phyloP scores from a whole-genome alignment of 2,329 filamentous ascomycete species.

The Cladosporium phlei region DNA sequence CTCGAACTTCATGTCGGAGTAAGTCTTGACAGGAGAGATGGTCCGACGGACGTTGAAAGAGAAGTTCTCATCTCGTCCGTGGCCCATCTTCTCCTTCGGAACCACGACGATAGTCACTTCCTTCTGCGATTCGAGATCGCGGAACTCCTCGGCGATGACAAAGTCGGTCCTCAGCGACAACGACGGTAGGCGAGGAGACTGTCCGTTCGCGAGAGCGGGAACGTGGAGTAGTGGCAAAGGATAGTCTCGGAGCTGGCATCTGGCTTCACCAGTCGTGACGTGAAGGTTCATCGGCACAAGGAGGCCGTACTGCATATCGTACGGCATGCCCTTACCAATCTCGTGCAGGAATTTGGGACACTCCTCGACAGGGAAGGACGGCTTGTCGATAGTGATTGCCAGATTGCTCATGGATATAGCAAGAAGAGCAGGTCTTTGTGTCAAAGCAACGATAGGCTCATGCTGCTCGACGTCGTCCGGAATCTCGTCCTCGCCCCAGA shows the following conservation, averaged over 20 bases:
- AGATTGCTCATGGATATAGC: constrained; percentile 76
- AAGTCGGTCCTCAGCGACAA: constrained; percentile 85
- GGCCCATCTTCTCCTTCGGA: constrained; percentile 57
- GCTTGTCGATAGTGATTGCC: constrained; percentile 82
- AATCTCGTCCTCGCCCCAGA: constrained; percentile 76
- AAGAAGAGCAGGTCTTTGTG: constrained; percentile 79
- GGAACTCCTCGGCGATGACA: constrained; percentile 90
- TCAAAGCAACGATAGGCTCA: constrained; percentile 81
- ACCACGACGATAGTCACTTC: constrained; percentile 80
- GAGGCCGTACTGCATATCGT: constrained; percentile 83
- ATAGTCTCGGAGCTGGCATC: constrained; percentile 85
- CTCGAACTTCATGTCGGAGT: constrained; percentile 84
- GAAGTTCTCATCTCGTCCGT: constrained; percentile 63
- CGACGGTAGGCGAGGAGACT: constrained; percentile 74
- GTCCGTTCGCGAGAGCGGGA: constrained; percentile 71
- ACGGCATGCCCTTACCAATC: constrained; percentile 94
- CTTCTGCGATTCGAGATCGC: constrained; percentile 72
- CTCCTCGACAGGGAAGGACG: constrained; percentile 78
- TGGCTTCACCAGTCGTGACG: constrained; percentile 84
- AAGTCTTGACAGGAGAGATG: constrained; percentile 91
- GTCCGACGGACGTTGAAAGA: constrained; percentile 83
- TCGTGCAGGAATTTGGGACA: constrained; percentile 79
- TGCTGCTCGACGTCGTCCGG: constrained; percentile 77
- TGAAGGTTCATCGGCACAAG: constrained; percentile 86
- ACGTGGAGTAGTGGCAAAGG: constrained; percentile 89